Evolutionary conservation across 306 rosid genomes (phyloP).

Genomic region (Cicer judaicum): DNA sequence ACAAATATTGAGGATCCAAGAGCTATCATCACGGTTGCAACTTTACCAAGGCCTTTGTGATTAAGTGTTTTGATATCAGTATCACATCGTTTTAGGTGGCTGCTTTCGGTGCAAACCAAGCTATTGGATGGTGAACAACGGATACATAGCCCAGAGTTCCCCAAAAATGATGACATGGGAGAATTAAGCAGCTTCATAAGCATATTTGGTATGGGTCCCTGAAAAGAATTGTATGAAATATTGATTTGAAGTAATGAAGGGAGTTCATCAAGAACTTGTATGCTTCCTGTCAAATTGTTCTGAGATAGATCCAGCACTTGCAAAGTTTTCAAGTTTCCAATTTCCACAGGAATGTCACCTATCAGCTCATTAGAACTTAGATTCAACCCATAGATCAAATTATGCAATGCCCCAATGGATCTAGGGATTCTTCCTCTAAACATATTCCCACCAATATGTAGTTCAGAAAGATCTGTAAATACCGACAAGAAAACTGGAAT

Average conservation of each 20-base stretch:
- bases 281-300: constrained; percentile 77
- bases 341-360: constrained; percentile 68
- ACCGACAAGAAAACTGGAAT: constrained; percentile 61
- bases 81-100: constrained; percentile 57
- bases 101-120: constrained; percentile 45
- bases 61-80: constrained; percentile 37
- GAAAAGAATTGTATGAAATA: constrained; percentile 71
- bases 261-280: constrained; percentile 53
- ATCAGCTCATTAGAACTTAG: constrained; percentile 74
- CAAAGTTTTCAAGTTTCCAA: constrained; percentile 49
- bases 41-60: constrained; percentile 47
- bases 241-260: constrained; percentile 55
- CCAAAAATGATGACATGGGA: constrained; percentile 54
- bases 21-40: constrained; percentile 57
- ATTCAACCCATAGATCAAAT: constrained; percentile 62
- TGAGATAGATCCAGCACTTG: constrained; percentile 66
- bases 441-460: constrained; percentile 78
- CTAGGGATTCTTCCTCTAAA: constrained; percentile 76
- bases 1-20: constrained; percentile 61
- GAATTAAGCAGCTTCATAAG: constrained; percentile 57
- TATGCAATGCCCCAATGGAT: constrained; percentile 63
- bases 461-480: constrained; percentile 55
- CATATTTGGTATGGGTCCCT: constrained; percentile 63
- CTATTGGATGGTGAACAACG: constrained; percentile 50
- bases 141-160: constrained; percentile 72